Conservation (phyloP, 2,329 filamentous ascomycete species). For the Fusarium succisae region DNA sequence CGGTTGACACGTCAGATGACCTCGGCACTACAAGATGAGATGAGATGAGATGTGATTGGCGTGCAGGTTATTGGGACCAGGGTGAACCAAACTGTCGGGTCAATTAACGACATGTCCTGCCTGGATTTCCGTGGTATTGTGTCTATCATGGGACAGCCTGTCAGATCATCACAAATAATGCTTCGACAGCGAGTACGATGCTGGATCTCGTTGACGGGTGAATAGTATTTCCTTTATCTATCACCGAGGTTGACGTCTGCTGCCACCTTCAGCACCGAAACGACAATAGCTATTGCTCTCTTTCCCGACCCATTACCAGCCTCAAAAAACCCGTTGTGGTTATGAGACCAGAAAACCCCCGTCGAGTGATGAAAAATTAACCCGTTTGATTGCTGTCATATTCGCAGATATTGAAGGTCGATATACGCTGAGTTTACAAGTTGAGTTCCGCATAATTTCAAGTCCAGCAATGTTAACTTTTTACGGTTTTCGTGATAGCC, state of each 20-base stretch:
- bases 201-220: too few species aligned
- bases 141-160: too few species aligned
- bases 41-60: background rate
- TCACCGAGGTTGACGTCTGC: background rate
- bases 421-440: background rate
- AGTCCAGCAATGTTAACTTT: background rate
- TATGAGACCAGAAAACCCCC: rapidly evolving
- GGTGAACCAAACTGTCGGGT: background rate
- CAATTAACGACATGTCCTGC: too few species aligned
- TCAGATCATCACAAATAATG: too few species aligned
- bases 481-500: background rate
- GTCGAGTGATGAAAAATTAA: too few species aligned
- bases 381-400: background rate
- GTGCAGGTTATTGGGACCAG: background rate
- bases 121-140: too few species aligned
- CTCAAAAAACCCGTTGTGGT: background rate
- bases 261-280: background rate
- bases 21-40: background rate
- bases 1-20: background rate
- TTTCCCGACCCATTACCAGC: background rate
- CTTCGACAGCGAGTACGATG: too few species aligned
- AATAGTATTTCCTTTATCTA: too few species aligned
- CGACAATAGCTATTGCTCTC: background rate
- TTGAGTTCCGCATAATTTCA: too few species aligned
- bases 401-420: background rate